These are phyloP conservation scores for Cinchona pubescens DNA, from an alignment of 257 asterid genomes.

Conservation along the genomic window DNA sequence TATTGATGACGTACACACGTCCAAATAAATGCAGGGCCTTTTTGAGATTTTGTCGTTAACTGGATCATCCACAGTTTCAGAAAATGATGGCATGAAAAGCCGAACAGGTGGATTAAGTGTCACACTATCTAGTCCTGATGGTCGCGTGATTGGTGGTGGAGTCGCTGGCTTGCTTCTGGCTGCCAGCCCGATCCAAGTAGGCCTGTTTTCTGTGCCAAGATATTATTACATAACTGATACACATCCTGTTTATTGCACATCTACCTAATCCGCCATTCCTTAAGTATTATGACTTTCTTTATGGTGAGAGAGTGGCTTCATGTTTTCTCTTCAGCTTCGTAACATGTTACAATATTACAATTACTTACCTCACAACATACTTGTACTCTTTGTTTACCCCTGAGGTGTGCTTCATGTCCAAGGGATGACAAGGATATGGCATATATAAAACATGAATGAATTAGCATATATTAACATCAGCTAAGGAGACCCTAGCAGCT, in stretches of 20 bases:
- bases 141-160: constrained; percentile 94
- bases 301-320: background rate
- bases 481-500: background rate
- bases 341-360: background rate
- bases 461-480: background rate
- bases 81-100: constrained; percentile 58
- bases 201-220: constrained; percentile 2
- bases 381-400: background rate
- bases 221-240: background rate
- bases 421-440: background rate
- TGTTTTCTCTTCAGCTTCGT: background rate
- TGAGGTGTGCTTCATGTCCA: background rate
- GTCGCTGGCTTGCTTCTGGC: constrained; percentile 83
- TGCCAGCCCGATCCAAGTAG: constrained; percentile 86
- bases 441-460: background rate
- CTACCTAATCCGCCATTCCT: background rate
- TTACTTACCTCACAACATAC: background rate
- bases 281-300: background rate
- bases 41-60: constrained; percentile 81
- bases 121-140: constrained; percentile 85
- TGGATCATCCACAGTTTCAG: constrained; percentile 71
- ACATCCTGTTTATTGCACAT: background rate
- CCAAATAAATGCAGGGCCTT: constrained; percentile 72
- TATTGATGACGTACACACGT: background rate
- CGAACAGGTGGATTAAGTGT: constrained; percentile 85